Evolutionary conservation across 2,329 filamentous ascomycete genomes (phyloP).

Genomic region (Aspergillus costaricaensis): DNA sequence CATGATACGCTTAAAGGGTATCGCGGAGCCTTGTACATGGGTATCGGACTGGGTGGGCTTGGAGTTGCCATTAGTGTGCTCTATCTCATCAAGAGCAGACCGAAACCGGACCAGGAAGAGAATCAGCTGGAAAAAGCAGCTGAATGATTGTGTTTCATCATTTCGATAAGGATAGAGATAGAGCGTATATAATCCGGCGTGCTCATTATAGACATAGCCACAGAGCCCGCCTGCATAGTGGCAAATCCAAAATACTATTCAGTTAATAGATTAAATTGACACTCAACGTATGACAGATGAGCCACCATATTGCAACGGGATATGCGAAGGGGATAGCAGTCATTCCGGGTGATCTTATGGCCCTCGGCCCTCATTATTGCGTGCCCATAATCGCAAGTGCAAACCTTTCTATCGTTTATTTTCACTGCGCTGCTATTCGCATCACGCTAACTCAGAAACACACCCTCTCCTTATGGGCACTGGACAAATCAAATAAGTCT

Average conservation of each 20-base stretch:
- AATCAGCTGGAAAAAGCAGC: neutral
- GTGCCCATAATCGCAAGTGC: no score
- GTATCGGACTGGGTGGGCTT: slow-evolving; percentile 35
- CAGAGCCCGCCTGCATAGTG: neutral
- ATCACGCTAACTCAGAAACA: no score
- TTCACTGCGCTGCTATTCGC: no score
- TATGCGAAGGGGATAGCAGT: no score
- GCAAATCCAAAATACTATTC: neutral
- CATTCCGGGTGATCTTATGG: no score
- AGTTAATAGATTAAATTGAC: neutral
- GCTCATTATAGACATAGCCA: neutral
- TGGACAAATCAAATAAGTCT: no score
- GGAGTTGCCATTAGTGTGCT: slow-evolving; percentile 28
- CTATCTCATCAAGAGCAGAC: slow-evolving; percentile 5
- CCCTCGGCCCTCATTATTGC: no score
- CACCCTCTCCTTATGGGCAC: no score
- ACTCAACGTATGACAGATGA: no score
- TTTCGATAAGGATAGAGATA: neutral
- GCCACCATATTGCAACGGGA: no score
- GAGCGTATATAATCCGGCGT: neutral
- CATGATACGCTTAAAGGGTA: slow-evolving; percentile 41
- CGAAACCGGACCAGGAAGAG: neutral
- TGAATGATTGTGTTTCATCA: neutral
- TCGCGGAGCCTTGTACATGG: slow-evolving; percentile 46
- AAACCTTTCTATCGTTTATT: no score